phyloP scores from a whole-genome alignment of 768 basidiomycete genomes.

The Cyclocybe cylindracea region DNA sequence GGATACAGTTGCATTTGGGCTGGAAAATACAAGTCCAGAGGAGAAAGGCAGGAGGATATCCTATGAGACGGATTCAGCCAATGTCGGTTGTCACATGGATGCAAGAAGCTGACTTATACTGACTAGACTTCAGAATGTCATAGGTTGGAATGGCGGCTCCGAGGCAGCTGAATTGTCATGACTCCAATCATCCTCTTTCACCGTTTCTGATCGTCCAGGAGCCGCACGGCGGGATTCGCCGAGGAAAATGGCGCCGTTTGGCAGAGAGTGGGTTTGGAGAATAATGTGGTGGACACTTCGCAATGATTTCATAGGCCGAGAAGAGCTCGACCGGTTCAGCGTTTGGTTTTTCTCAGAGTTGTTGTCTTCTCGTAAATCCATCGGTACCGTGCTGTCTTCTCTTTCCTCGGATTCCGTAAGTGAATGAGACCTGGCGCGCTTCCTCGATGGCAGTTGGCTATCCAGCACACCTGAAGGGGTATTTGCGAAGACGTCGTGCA shows the following conservation, averaged over 20 bases:
- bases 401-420: slow-evolving; percentile 14
- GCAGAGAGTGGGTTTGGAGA: slow-evolving; percentile 38
- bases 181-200: slow-evolving; percentile 48
- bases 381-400: background rate
- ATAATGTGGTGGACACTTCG: slow-evolving; percentile 33
- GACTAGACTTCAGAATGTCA: slow-evolving; percentile 14
- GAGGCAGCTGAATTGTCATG: slow-evolving; percentile 15
- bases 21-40: too few species aligned
- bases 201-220: slow-evolving; percentile 7
- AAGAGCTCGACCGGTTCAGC: background rate
- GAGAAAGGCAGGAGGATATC: too few species aligned
- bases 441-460: slow-evolving; percentile 26
- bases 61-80: background rate
- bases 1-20: too few species aligned
- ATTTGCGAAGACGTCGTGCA: slow-evolving; percentile 45
- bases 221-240: background rate
- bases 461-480: slow-evolving; percentile 3
- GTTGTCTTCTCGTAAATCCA: background rate
- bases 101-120: background rate
- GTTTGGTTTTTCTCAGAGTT: background rate
- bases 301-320: slow-evolving; percentile 42
- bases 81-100: too few species aligned
- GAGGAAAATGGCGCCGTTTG: slow-evolving; percentile 24
- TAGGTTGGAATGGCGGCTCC: slow-evolving; percentile 25
- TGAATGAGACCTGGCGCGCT: slow-evolving; percentile 30